A percentile compares a stretch with the other conserved stretches of the same genome.
Evolutionary conservation across 257 asterid species (phyloP).

Genomic region (Mitragyna speciosa): DNA sequence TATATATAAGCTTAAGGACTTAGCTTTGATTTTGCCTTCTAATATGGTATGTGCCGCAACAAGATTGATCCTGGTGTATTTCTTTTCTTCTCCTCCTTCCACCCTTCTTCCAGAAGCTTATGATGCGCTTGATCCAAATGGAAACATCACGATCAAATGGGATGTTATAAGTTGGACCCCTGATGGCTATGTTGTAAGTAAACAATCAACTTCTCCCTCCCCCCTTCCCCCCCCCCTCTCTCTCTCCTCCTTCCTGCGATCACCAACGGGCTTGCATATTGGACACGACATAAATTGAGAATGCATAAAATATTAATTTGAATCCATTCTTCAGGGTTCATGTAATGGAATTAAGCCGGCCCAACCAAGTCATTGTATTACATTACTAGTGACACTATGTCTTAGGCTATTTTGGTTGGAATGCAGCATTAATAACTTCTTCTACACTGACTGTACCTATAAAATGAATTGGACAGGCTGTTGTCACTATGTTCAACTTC

Average conservation of each 20-base stretch:
- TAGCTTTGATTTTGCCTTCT: neutral
- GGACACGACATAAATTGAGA: neutral
- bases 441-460: neutral
- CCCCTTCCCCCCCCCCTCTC: neutral
- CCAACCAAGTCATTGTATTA: neutral
- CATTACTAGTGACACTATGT: neutral
- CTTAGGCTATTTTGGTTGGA: neutral
- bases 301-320: neutral
- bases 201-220: neutral
- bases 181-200: slow-evolving; percentile 78
- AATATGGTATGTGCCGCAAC: slow-evolving; percentile 4
- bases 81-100: slow-evolving; percentile 13
- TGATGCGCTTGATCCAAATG: slow-evolving; percentile 86
- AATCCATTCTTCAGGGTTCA: neutral
- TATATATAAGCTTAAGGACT: neutral
- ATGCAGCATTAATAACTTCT: too few species aligned
- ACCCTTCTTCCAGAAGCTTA: slow-evolving; percentile 59
- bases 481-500: slow-evolving; percentile 82
- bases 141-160: slow-evolving; percentile 82
- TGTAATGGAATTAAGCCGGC: neutral
- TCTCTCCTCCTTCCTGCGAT: too few species aligned
- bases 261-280: neutral
- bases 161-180: slow-evolving; percentile 76
- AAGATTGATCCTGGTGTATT: neutral
- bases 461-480: slow-evolving; percentile 42